Evolutionary conservation across 2,329 filamentous ascomycete species (phyloP).

Genomic region (Exophiala oligosperma): DNA sequence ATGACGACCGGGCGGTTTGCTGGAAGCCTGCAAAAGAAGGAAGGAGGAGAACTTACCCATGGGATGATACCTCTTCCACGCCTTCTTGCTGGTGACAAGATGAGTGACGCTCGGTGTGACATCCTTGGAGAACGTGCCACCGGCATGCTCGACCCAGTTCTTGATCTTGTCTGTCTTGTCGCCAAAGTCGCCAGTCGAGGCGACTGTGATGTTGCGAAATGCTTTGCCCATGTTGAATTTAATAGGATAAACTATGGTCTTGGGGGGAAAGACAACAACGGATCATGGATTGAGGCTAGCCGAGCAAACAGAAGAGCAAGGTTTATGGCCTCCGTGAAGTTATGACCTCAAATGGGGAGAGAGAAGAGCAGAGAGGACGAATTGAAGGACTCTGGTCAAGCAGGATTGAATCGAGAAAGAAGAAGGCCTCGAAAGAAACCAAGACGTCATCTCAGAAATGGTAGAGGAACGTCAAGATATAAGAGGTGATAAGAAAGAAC

Average conservation of each 20-base stretch:
- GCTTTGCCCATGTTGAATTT: conserved; percentile 13
- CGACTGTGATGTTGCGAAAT: conserved; percentile 57
- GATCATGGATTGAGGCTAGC: not conserved
- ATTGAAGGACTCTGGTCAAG: too few relatives aligned
- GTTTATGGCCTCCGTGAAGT: too few relatives aligned
- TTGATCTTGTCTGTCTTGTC: conserved; percentile 58
- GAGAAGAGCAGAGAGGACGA: too few relatives aligned
- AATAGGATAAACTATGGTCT: not conserved
- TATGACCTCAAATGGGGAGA: too few relatives aligned
- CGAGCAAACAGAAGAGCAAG: not conserved
- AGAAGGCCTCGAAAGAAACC: too few relatives aligned
- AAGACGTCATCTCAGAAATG: too few relatives aligned
- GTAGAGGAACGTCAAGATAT: too few relatives aligned
- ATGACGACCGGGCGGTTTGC: too few relatives aligned
- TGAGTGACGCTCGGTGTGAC: conserved; percentile 66
- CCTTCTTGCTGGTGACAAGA: conserved; percentile 64
- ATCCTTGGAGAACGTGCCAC: conserved; percentile 56
- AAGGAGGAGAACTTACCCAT: conserved; percentile 35
- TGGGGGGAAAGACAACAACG: not conserved
- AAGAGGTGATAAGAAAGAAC: too few relatives aligned
- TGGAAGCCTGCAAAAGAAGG: not conserved
- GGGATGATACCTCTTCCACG: conserved; percentile 55
- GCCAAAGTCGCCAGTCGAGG: conserved; percentile 60
- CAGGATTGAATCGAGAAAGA: too few relatives aligned
- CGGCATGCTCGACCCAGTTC: conserved; percentile 65